These are phyloP conservation scores for Zelonia costaricensis DNA, from an alignment of 208 protist genomes.

Conservation along the genomic window DNA sequence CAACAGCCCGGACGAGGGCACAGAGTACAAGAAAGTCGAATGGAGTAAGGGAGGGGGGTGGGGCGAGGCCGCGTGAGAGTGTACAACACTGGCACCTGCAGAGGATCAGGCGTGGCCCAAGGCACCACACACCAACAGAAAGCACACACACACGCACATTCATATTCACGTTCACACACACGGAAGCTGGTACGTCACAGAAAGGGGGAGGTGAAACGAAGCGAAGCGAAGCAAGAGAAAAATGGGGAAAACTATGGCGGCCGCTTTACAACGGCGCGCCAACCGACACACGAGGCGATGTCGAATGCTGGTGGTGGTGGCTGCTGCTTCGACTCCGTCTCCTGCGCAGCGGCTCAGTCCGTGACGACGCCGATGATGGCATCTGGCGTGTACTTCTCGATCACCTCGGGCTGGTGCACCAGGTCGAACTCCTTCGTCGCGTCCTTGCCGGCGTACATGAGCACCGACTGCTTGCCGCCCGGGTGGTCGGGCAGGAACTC, in stretches of 20 bases:
- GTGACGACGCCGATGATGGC: constrained; percentile 52
- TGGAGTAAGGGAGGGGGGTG: too few relatives aligned
- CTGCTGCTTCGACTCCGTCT: too few relatives aligned
- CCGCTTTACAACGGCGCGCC: too few relatives aligned
- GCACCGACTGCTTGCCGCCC: constrained; percentile 64
- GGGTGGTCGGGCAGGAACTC: constrained; percentile 71
- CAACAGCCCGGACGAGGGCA: too few relatives aligned
- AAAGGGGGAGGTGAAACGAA: background rate
- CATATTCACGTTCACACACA: background rate
- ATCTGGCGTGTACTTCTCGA: constrained; percentile 72
- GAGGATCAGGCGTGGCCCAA: background rate
- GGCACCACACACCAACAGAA: background rate
- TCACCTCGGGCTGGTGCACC: constrained; percentile 56
- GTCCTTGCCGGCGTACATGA: constrained; percentile 75
- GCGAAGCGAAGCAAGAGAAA: background rate
- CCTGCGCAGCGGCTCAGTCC: constrained; percentile 26
- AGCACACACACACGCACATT: background rate
- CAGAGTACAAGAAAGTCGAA: too few relatives aligned
- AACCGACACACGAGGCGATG: too few relatives aligned
- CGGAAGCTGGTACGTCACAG: background rate
- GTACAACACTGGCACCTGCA: too few relatives aligned
- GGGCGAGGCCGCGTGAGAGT: too few relatives aligned
- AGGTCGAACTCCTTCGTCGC: constrained; percentile 73
- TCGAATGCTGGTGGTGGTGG: background rate
- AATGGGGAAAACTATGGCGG: background rate